phyloP scores from a whole-genome alignment of 2,329 filamentous ascomycete species.

The Anisogramma anomala region DNA sequence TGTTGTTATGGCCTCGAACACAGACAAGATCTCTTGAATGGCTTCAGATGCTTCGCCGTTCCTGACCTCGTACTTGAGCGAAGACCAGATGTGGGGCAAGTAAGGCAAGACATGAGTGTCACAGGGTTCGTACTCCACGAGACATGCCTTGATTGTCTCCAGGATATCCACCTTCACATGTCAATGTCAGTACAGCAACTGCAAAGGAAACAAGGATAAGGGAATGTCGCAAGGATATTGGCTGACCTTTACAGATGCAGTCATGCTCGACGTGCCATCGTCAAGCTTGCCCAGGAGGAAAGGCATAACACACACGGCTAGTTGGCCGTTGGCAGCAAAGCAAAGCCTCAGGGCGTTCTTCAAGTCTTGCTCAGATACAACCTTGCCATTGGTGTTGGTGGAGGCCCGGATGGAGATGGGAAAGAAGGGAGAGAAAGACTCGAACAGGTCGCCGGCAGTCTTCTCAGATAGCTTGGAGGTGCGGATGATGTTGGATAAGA shows the following conservation, averaged over 20 bases:
- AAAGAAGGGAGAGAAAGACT: constrained; percentile 47
- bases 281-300: constrained; percentile 47
- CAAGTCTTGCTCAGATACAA: constrained; percentile 44
- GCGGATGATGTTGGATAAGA: constrained; percentile 33
- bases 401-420: constrained; percentile 46
- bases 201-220: neutral
- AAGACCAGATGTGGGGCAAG: constrained; percentile 41
- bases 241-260: constrained; percentile 44
- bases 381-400: constrained; percentile 30
- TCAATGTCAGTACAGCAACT: neutral
- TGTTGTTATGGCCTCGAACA: constrained; percentile 39
- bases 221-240: too few species aligned
- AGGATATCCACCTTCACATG: constrained; percentile 38
- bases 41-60: constrained; percentile 48
- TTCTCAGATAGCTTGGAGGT: constrained; percentile 34
- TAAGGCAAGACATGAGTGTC: constrained; percentile 37
- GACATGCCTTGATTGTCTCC: constrained; percentile 41
- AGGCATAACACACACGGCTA: constrained; percentile 37
- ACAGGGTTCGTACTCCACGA: constrained; percentile 36
- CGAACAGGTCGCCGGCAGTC: constrained; percentile 39
- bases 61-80: constrained; percentile 52
- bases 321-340: constrained; percentile 37
- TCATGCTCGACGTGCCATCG: constrained; percentile 42
- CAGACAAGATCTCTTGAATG: constrained; percentile 43
- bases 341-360: constrained; percentile 42